Conservation (phyloP, 495 filamentous ascomycete species). For the Tuber borchii region DNA sequence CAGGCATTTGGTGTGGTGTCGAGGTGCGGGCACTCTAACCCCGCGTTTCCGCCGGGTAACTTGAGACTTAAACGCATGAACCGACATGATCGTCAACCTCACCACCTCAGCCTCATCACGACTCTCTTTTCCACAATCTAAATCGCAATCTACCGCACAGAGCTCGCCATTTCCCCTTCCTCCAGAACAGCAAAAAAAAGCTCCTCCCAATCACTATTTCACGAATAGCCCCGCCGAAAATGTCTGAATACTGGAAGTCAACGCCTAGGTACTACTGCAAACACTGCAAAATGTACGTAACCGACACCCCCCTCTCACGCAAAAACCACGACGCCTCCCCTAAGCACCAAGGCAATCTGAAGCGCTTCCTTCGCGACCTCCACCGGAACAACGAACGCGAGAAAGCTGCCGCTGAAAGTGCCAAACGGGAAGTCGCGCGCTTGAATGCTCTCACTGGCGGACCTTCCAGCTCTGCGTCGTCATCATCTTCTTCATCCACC, state of each 20-base stretch:
- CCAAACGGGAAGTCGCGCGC: slow-evolving; percentile 77
- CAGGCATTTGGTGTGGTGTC: not conserved
- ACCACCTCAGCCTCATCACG: slow-evolving; percentile 1
- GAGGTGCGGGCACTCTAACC: not conserved
- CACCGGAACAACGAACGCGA: slow-evolving; percentile 73
- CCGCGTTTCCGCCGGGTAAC: slow-evolving; percentile 27
- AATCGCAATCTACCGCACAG: not conserved
- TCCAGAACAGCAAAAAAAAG: not conserved
- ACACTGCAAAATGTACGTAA: slow-evolving; percentile 83
- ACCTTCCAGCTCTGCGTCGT: slow-evolving; percentile 31
- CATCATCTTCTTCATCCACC: slow-evolving; percentile 13
- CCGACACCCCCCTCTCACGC: slow-evolving; percentile 84
- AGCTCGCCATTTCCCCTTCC: not conserved
- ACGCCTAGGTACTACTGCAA: slow-evolving; percentile 97
- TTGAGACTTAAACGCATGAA: not conserved
- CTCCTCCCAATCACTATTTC: not conserved
- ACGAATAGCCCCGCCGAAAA: slow-evolving; percentile 42
- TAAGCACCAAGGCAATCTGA: slow-evolving; percentile 81
- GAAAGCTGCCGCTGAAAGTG: slow-evolving; percentile 68
- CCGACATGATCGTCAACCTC: slow-evolving; percentile 11
- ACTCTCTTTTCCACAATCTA: not conserved
- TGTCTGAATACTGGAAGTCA: slow-evolving; percentile 99
- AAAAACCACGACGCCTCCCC: slow-evolving; percentile 83
- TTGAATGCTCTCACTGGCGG: slow-evolving; percentile 64
- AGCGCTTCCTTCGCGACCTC: slow-evolving; percentile 81